A percentile compares a stretch with the other conserved stretches of the same genome.
Evolutionary conservation across 23 red algal species (phyloP).

Genomic region (Agarophyton chilense): DNA sequence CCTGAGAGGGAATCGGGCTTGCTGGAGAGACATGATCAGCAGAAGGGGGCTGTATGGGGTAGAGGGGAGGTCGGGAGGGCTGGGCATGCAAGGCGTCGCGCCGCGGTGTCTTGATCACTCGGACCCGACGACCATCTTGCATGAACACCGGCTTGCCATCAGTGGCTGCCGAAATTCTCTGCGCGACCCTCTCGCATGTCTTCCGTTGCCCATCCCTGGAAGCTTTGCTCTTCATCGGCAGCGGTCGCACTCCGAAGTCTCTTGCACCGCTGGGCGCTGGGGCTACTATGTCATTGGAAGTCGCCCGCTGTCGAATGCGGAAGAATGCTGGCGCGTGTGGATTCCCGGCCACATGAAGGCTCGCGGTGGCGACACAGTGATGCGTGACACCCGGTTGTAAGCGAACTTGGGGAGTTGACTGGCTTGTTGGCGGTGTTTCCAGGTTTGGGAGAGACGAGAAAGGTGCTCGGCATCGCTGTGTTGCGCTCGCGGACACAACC

Average conservation of each 20-base stretch:
- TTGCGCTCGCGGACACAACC: not conserved
- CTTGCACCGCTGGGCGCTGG: not conserved
- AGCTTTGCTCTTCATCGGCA: conserved; percentile 9
- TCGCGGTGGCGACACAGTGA: not conserved
- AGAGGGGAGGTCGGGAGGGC: not conserved
- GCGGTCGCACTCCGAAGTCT: not conserved
- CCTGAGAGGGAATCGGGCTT: not conserved
- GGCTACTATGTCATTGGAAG: not conserved
- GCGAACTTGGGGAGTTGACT: not conserved
- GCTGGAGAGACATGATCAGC: not conserved
- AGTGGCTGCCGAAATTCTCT: not conserved
- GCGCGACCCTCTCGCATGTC: not conserved
- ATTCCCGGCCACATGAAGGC: not conserved
- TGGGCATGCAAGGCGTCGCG: too few relatives aligned
- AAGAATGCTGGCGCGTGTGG: not conserved
- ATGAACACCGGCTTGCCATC: conserved; percentile 5
- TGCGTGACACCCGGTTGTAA: not conserved
- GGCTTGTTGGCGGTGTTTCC: not conserved
- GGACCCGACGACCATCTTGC: conserved; percentile 1
- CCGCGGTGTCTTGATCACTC: not conserved
- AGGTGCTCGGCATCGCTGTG: not conserved
- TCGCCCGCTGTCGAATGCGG: not conserved
- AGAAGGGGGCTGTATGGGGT: not conserved
- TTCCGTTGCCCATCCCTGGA: not conserved
- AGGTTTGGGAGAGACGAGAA: not conserved